Base-by-base conservation (phyloP, 257 asterid species). In the Nyctanthes arbortristis region DNA sequence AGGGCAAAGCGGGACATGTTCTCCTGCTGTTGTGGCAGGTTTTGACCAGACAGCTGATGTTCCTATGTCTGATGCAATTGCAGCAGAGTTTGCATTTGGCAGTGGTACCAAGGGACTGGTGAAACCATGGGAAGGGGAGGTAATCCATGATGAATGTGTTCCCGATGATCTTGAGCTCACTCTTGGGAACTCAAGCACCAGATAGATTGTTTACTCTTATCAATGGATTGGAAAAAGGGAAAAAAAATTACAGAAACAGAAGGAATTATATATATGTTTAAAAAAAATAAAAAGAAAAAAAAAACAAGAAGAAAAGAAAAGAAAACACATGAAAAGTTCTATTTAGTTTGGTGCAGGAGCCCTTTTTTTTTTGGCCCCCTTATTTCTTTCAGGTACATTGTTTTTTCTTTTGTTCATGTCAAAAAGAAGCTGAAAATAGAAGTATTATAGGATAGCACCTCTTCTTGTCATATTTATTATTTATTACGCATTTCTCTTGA, bases 101-200 rank as follows among this genome's bases (percentile, higher is more conserved):
- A 73, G 78, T 77, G 81, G 66, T 20, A 10, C 65, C 2, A 61
- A 47, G 54, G 88, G 88, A 10, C 74, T 91, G 25, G 97, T 91
- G 65, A 91, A 84, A 76, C 86, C 97, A n/a, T 91, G 97, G 97
- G 95, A 85, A 84, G 97, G 95, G 20, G 97, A 91, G 81, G 81
- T 82, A 43, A 91, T 89, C 34, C 96, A 91, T 13, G 96, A 91
- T 70, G 96, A 88, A 64, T 86, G 88, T 62, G 83, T 82, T 20
- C 56, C 84, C 1, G 97, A 86, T 66, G 97, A 90, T 4, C 97
- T 90, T n/a, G 92, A 90, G 75, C 97, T 90, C 47, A 90, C 96
- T 0, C 92, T 90, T 57, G 97, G 96, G 70, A 85, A 76, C 82
- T 77, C 95, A 13, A 82, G 78, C 77, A 67, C 91, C 70, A 81